Base-by-base conservation (phyloP, 305 asterid species). In the Rubia balearica region DNA sequence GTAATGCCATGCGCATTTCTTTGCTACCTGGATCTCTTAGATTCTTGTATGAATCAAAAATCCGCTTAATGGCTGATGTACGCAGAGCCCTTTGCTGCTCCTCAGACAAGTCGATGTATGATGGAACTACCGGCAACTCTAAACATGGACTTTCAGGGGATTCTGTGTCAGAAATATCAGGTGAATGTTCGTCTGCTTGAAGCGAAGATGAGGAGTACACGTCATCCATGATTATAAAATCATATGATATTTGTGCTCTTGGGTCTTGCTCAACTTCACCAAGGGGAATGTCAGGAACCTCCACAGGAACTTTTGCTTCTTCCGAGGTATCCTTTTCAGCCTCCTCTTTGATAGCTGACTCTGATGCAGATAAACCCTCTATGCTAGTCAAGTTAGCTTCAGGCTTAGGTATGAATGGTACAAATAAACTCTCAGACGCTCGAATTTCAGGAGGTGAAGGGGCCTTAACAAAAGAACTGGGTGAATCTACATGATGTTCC, bases 1-100 rank as follows among this genome's bases (percentile, higher is more conserved):
- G 87, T 83, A 95, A 80, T 68, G 90, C 86, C 82, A 85, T 86
- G 75, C 90, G 98, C 81, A 90, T 85, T 76, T 88, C 90, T 83
- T 82, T 86, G 76, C 76, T 73, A 74, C 87, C 88, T 72, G 89
- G 74, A 74, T 79, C 87, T 77, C 74, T 83, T 61, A 87, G 79
- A 77, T 81, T 78, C 85, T 81, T 85, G 79, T 86, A 87, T 22
- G 88, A 82, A 75, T 85, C 84, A 79, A 95, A 80, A 77, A 95
- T 84, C 77, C 95, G 88, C 79, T 84, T 87, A 73, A 90, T 83
- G 68, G 95, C 97, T 81, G 80, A 76, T 75, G 75, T 84, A 76
- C 78, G 79, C 68, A 79, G 78, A 80, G 68, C 74, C 78, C 82
- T 85, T 83, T 87, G 88, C 78, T 84, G 83, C 71, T 84, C 87